These are phyloP conservation scores for Daldinia sp. DNA, from an alignment of 2,329 filamentous ascomycete genomes.

Conservation along the genomic window DNA sequence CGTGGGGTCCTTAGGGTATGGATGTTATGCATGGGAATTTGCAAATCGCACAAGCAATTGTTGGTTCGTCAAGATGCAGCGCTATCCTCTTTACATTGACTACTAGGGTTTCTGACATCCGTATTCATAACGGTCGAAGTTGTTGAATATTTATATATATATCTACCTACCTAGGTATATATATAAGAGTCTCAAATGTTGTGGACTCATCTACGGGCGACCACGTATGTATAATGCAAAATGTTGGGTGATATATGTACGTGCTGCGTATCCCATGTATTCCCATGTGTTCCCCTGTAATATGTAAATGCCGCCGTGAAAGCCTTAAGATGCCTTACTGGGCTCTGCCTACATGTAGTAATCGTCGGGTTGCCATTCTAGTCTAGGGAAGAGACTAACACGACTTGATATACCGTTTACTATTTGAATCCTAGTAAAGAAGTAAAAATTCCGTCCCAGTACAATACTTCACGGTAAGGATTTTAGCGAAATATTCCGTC, in stretches of 20 bases:
- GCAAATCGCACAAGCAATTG: not conserved
- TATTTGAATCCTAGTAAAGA: not conserved
- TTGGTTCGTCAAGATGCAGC: not conserved
- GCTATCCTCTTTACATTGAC: not conserved
- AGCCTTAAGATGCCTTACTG: constrained; percentile 5
- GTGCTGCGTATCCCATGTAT: not conserved
- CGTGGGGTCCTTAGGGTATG: constrained; percentile 3
- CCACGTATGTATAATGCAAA: constrained; percentile 1
- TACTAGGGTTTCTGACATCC: not conserved
- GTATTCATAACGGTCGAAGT: not conserved
- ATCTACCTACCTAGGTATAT: not conserved
- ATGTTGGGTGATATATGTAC: constrained; percentile 1
- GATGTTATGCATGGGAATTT: constrained; percentile 5
- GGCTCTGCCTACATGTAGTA: constrained; percentile 2
- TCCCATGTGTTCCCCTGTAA: constrained; percentile 3
- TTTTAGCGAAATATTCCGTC: not conserved
- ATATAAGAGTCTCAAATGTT: not conserved
- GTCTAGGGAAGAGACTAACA: not conserved
- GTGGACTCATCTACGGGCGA: not conserved
- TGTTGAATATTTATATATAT: not conserved
- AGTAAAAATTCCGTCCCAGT: not conserved
- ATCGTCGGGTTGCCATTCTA: not conserved
- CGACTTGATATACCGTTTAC: not conserved
- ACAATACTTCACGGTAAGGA: constrained; percentile 5
- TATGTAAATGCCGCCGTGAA: not conserved